A percentile compares a stretch with the other conserved stretches of the same genome.
Evolutionary conservation across 768 basidiomycete species (phyloP).

Genomic region (Lepiota brunneoincarnata): DNA sequence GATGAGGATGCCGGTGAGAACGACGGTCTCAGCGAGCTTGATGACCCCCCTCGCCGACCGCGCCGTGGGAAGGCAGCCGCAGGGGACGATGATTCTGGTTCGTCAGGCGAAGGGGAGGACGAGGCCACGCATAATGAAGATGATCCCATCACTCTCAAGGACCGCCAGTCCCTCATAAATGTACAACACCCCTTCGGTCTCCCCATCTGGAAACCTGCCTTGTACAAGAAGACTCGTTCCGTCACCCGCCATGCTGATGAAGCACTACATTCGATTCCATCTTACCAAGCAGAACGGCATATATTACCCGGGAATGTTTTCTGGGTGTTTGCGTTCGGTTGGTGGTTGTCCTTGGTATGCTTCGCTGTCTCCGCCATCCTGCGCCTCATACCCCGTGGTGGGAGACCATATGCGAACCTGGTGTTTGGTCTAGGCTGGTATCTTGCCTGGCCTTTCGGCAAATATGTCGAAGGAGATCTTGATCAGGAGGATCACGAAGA

Average conservation of each 20-base stretch:
- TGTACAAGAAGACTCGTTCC: slow-evolving; percentile 97
- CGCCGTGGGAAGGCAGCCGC: slow-evolving; percentile 45
- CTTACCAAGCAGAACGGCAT: slow-evolving; percentile 90
- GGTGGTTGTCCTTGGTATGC: slow-evolving; percentile 85
- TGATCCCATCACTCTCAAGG: slow-evolving; percentile 89
- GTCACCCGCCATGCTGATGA: slow-evolving; percentile 96
- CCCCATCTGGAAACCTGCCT: slow-evolving; percentile 98
- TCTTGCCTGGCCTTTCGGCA: slow-evolving; percentile 96
- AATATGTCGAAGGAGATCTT: slow-evolving; percentile 86
- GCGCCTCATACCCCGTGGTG: slow-evolving; percentile 75
- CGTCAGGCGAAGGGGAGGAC: slow-evolving; percentile 40
- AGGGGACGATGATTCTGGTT: slow-evolving; percentile 26
- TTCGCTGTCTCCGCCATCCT: slow-evolving; percentile 66
- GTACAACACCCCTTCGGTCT: slow-evolving; percentile 99
- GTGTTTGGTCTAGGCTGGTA: slow-evolving; percentile 96
- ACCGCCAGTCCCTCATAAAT: slow-evolving; percentile 97
- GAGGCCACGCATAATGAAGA: slow-evolving; percentile 45
- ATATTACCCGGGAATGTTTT: slow-evolving; percentile 91
- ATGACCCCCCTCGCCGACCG: slow-evolving; percentile 15
- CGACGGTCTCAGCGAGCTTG: slow-evolving; percentile 7
- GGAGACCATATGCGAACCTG: slow-evolving; percentile 78
- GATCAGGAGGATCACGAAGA: slow-evolving; percentile 36
- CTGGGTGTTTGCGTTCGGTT: slow-evolving; percentile 88
- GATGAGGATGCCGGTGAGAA: slow-evolving; percentile 44
- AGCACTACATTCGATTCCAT: slow-evolving; percentile 89